Percentiles rank a stretch among this genome's conserved stretches.
Evolutionary conservation across 306 rosid genomes (phyloP).

Genomic region (Prinsepia uniflora): DNA sequence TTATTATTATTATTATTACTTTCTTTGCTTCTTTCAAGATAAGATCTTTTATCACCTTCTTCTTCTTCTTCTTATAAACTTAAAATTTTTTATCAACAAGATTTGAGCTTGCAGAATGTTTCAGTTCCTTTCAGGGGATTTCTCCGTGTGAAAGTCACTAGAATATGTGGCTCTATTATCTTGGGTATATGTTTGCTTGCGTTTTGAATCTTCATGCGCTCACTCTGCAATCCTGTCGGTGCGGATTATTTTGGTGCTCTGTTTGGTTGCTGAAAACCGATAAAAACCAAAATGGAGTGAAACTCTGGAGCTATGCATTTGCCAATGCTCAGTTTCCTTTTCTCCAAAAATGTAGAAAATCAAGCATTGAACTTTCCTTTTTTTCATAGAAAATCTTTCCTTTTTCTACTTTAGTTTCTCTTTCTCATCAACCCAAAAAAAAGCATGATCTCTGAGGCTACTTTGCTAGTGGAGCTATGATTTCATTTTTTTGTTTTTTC

Average conservation of each 20-base stretch:
- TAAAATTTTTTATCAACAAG: neutral
- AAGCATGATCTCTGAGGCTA: neutral
- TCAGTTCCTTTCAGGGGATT: constrained; percentile 6
- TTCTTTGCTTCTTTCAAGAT: constrained; percentile 12
- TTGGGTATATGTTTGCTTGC: constrained; percentile 30
- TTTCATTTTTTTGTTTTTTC: constrained; percentile 8
- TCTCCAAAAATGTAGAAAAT: neutral
- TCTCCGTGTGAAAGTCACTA: constrained; percentile 8
- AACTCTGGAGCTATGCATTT: neutral
- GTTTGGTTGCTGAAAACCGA: constrained; percentile 16
- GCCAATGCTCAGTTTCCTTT: neutral
- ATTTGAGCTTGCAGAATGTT: constrained; percentile 13
- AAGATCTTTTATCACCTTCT: constrained; percentile 14
- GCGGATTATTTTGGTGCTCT: neutral
- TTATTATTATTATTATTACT: neutral
- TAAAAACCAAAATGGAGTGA: neutral
- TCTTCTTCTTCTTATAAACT: neutral
- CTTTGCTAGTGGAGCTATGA: neutral
- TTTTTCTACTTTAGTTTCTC: neutral
- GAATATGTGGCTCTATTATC: constrained; percentile 25
- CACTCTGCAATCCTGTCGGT: neutral
- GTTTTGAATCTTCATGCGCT: constrained; percentile 15
- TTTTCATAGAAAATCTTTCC: no score
- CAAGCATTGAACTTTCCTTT: constrained; percentile 1
- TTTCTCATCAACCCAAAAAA: constrained; percentile 18